A percentile compares a stretch with the other conserved stretches of the same genome.
These are phyloP conservation scores for Hypoxylon perforatum DNA, from an alignment of 495 filamentous ascomycete species.

Conservation along the genomic window DNA sequence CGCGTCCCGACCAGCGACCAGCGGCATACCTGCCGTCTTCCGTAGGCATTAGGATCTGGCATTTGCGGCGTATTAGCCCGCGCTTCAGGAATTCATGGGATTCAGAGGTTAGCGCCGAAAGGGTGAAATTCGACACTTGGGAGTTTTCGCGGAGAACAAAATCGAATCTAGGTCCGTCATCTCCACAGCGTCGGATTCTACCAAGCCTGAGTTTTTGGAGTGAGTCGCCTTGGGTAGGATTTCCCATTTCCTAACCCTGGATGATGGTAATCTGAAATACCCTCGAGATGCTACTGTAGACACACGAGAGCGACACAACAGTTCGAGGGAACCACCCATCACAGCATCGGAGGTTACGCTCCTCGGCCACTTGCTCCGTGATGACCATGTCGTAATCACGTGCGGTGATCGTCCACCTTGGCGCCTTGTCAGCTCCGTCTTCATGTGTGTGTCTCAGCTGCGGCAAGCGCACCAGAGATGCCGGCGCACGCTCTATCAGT, in stretches of 20 bases:
- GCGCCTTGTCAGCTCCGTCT: slow-evolving; percentile 35
- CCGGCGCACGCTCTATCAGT: slow-evolving; percentile 28
- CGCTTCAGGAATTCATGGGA: not conserved
- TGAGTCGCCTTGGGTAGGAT: too few species aligned
- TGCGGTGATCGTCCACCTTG: slow-evolving; percentile 29
- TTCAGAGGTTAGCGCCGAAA: not conserved
- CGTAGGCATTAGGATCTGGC: too few species aligned
- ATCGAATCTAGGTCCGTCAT: not conserved
- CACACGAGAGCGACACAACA: not conserved
- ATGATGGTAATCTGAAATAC: too few species aligned
- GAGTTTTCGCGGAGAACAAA: not conserved
- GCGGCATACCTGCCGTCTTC: too few species aligned
- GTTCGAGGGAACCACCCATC: too few species aligned
- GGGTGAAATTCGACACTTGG: too few species aligned
- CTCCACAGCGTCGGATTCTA: too few species aligned
- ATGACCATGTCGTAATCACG: slow-evolving; percentile 30
- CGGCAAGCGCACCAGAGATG: slow-evolving; percentile 26
- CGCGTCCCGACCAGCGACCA: not conserved
- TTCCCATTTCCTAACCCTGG: too few species aligned
- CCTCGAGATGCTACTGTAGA: too few species aligned
- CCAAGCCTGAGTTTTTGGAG: too few species aligned
- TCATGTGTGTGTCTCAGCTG: slow-evolving; percentile 24
- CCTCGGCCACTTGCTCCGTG: slow-evolving; percentile 7
- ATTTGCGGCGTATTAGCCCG: not conserved
- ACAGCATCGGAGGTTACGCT: slow-evolving; percentile 31